Conservation (phyloP, 2,329 filamentous ascomycete genomes). For the Curvularia sp. region DNA sequence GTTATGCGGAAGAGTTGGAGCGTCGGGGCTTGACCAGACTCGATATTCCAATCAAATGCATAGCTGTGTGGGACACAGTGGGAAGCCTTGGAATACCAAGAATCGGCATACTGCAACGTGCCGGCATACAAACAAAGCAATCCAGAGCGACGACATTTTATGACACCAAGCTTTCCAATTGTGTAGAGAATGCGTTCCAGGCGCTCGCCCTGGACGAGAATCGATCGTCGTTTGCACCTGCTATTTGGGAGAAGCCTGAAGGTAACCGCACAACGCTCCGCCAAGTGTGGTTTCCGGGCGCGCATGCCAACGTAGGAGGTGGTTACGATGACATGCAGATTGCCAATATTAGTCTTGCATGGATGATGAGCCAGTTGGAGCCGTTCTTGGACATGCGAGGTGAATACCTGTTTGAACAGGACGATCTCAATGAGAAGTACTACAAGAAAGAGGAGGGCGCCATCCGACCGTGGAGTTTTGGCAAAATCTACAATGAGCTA, state of each 20-base stretch:
- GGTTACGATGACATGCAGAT: constrained; percentile 56
- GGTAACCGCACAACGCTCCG: constrained; percentile 56
- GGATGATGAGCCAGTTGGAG: constrained; percentile 64
- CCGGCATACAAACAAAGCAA: constrained; percentile 47
- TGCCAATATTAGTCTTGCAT: constrained; percentile 62
- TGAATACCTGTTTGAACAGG: constrained; percentile 58
- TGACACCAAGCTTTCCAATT: constrained; percentile 55
- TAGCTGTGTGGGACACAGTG: constrained; percentile 61
- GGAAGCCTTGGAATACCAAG: constrained; percentile 56
- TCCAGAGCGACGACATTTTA: constrained; percentile 55
- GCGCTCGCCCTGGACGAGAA: constrained; percentile 63
- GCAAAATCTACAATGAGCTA: constrained; percentile 55
- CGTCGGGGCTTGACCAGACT: constrained; percentile 44
- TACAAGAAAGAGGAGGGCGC: constrained; percentile 54
- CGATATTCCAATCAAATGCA: constrained; percentile 52
- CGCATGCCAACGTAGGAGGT: constrained; percentile 62
- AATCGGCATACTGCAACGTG: constrained; percentile 50
- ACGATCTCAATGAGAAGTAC: constrained; percentile 55
- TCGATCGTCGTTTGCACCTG: constrained; percentile 59
- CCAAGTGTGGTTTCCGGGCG: constrained; percentile 66
- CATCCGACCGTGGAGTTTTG: constrained; percentile 58
- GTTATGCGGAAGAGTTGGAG: constrained; percentile 54
- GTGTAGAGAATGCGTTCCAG: constrained; percentile 63
- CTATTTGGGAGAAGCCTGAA: constrained; percentile 60
- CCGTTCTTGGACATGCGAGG: constrained; percentile 58